Evolutionary conservation across 768 basidiomycete genomes (phyloP).

Genomic region (Hypholoma fasciculare): DNA sequence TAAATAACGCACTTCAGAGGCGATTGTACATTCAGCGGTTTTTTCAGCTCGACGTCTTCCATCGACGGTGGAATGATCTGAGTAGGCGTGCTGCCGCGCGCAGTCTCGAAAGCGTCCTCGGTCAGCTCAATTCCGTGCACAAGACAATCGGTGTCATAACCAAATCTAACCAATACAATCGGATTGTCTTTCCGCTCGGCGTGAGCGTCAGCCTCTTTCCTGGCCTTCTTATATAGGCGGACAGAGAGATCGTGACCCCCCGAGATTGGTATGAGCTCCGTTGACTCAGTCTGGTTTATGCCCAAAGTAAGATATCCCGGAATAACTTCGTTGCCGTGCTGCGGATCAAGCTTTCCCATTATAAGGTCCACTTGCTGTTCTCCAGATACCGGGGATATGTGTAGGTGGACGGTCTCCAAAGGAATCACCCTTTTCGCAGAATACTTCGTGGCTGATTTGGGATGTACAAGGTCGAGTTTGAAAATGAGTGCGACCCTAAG

Average conservation of each 20-base stretch:
- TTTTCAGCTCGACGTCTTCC: not conserved
- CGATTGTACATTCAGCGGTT: not conserved
- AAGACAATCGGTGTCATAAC: constrained; percentile 1
- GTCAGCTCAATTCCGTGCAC: constrained; percentile 9
- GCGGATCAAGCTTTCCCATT: not conserved
- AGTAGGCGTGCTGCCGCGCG: not conserved
- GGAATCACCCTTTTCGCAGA: not conserved
- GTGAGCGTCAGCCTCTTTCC: not conserved
- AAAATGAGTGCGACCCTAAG: constrained; percentile 7
- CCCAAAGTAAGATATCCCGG: constrained; percentile 7
- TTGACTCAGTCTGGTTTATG: constrained; percentile 4
- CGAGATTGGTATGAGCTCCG: constrained; percentile 2
- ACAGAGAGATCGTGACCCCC: not conserved
- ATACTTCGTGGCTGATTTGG: not conserved
- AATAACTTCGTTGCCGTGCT: constrained; percentile 2
- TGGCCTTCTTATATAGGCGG: constrained; percentile 1
- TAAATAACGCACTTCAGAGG: not conserved
- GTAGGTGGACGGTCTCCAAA: constrained; percentile 4
- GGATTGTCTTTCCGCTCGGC: constrained; percentile 5
- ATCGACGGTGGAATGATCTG: not conserved
- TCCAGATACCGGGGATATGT: constrained; percentile 1
- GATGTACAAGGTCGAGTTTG: constrained; percentile 1
- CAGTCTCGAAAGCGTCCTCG: constrained; percentile 8
- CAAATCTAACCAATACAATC: constrained; percentile 7
- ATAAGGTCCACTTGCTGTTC: not conserved